Percentiles rank a stretch among this genome's conserved stretches.
Evolutionary conservation across 805 yeast genomes (phyloP).

Genomic region (Brettanomyces sp.): DNA sequence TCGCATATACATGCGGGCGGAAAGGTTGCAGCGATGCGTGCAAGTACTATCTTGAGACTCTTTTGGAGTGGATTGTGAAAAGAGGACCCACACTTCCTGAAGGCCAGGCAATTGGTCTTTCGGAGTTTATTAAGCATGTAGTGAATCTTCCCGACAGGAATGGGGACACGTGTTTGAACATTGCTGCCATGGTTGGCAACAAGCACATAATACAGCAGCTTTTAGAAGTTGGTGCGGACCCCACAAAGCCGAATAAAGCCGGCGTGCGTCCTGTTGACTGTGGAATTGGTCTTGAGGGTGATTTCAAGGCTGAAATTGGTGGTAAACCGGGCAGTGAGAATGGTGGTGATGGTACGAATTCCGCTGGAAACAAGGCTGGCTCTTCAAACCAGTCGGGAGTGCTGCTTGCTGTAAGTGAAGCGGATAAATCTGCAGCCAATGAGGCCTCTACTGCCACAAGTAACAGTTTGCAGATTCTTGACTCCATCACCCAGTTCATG

Average conservation of each 20-base stretch:
- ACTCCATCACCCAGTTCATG: constrained; percentile 43
- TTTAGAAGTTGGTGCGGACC: constrained; percentile 82
- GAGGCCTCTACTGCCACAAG: not conserved
- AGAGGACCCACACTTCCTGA: constrained; percentile 36
- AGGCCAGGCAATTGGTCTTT: constrained; percentile 38
- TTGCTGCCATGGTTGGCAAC: constrained; percentile 84
- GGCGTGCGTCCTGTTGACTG: constrained; percentile 84
- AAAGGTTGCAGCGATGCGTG: constrained; percentile 66
- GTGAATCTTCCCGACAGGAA: constrained; percentile 85
- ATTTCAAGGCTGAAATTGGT: constrained; percentile 1
- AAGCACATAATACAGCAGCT: constrained; percentile 71
- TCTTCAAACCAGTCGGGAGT: not conserved
- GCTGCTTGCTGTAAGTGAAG: not conserved
- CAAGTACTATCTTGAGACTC: constrained; percentile 60
- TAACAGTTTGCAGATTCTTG: constrained; percentile 32
- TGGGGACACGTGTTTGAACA: constrained; percentile 92
- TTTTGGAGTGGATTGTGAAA: constrained; percentile 70
- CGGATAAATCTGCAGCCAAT: not conserved
- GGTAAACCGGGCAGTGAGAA: not conserved
- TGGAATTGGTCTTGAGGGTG: constrained; percentile 45
- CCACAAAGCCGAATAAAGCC: constrained; percentile 67
- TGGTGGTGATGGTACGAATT: constrained; percentile 1
- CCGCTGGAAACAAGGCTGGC: not conserved
- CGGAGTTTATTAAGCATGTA: constrained; percentile 55
- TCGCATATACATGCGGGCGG: constrained; percentile 71